Percentiles rank a stretch among this genome's conserved stretches.
Conservation (phyloP, 2,329 filamentous ascomycete species). For the Pyrenophora seminiperda region DNA sequence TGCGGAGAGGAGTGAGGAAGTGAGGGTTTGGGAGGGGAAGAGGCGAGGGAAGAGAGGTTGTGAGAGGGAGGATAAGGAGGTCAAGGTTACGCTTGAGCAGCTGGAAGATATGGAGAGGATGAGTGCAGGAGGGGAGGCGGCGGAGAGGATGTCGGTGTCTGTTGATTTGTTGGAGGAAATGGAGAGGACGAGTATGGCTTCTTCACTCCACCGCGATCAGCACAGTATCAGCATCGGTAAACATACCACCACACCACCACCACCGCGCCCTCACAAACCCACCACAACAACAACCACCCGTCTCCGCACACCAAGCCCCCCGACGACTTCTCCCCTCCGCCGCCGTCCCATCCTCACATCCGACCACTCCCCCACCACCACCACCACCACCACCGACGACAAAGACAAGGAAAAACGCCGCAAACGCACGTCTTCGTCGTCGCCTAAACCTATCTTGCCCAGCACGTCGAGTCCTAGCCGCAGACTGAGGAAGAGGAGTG, state of each 20-base stretch:
- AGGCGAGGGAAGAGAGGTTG: constrained; percentile 1
- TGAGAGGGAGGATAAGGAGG: not conserved
- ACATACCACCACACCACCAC: no score
- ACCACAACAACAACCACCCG: not conserved
- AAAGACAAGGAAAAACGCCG: constrained; percentile 10
- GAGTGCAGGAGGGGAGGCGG: constrained; percentile 1
- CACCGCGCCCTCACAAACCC: not conserved
- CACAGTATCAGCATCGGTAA: no score
- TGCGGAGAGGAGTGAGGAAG: constrained; percentile 6
- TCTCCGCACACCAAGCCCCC: constrained; percentile 13
- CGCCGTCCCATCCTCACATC: constrained; percentile 3
- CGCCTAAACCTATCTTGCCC: constrained; percentile 6
- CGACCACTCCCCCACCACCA: no score
- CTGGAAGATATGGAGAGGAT: constrained; percentile 11
- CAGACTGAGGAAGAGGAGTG: constrained; percentile 28
- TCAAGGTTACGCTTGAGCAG: constrained; percentile 1
- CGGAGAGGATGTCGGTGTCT: not conserved
- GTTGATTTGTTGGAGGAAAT: not conserved
- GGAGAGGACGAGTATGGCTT: not conserved
- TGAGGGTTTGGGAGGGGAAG: not conserved
- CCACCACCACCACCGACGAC: constrained; percentile 2
- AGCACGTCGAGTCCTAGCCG: constrained; percentile 11
- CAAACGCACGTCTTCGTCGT: constrained; percentile 1
- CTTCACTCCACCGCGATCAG: no score
- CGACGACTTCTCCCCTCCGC: constrained; percentile 2